Evolutionary conservation across 1,139 yeast species (phyloP).

Genomic region (Taphrina wiesneri): DNA sequence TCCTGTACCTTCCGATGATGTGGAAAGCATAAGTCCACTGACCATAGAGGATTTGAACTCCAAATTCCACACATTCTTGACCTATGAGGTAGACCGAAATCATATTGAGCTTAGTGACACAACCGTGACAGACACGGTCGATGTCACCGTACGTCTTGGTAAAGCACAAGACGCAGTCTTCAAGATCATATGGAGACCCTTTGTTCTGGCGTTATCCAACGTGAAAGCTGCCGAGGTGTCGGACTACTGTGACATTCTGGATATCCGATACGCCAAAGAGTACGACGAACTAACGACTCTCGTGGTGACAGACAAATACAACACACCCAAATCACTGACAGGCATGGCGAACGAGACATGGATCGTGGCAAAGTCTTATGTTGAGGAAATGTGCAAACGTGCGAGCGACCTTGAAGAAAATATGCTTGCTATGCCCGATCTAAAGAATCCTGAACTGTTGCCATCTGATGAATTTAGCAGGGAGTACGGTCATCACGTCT

Average conservation of each 20-base stretch:
- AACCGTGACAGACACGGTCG: not conserved
- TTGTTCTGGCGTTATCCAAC: constrained; percentile 25
- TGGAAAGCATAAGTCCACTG: constrained; percentile 4
- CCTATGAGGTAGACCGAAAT: not conserved
- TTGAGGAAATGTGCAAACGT: constrained; percentile 6
- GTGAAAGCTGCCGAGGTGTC: constrained; percentile 14
- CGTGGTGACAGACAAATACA: constrained; percentile 26
- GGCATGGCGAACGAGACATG: constrained; percentile 16
- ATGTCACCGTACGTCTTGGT: not conserved
- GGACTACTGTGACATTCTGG: constrained; percentile 5
- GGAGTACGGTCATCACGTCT: constrained; percentile 4
- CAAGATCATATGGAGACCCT: constrained; percentile 20
- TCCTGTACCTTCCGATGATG: not conserved
- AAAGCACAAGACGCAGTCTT: not conserved
- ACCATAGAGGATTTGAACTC: constrained; percentile 20
- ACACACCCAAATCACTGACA: constrained; percentile 26
- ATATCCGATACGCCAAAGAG: constrained; percentile 17
- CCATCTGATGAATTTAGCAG: constrained; percentile 11
- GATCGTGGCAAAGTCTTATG: constrained; percentile 19
- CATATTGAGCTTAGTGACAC: not conserved
- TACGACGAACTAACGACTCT: constrained; percentile 22
- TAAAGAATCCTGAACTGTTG: not conserved
- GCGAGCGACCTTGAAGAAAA: not conserved
- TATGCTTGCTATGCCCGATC: constrained; percentile 25
- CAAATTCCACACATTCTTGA: constrained; percentile 17